Percentiles rank a stretch among this genome's conserved stretches.
phyloP scores from a whole-genome alignment of 2,329 filamentous ascomycete genomes.

The Penicillium sp. region DNA sequence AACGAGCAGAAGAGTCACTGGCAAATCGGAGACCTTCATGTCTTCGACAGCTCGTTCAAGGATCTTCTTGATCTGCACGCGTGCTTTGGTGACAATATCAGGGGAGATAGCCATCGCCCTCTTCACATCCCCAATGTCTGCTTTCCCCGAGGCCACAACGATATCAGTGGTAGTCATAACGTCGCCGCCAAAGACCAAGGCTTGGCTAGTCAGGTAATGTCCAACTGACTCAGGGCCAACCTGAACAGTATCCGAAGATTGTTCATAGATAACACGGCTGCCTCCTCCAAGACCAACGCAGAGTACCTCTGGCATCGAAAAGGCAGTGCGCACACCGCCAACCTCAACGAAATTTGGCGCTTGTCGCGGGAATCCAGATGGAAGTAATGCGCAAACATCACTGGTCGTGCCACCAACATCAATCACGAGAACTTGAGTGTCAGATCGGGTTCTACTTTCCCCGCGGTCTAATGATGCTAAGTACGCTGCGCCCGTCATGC shows the following conservation, averaged over 20 bases:
- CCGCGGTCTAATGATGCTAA: slow-evolving; percentile 19
- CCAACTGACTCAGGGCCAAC: slow-evolving; percentile 61
- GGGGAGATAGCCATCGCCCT: slow-evolving; percentile 5
- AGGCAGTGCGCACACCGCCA: slow-evolving; percentile 60
- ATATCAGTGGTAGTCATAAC: slow-evolving; percentile 57
- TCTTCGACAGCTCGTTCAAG: slow-evolving; percentile 55
- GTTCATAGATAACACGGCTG: slow-evolving; percentile 39
- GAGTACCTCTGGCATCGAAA: slow-evolving; percentile 57
- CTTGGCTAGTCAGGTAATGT: slow-evolving; percentile 49
- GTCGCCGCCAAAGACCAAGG: slow-evolving; percentile 55
- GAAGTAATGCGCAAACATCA: slow-evolving; percentile 58
- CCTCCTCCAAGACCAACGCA: slow-evolving; percentile 60
- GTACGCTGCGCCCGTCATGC: slow-evolving; percentile 52
- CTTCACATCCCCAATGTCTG: slow-evolving; percentile 24
- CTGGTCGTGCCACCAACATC: slow-evolving; percentile 64
- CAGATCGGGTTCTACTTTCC: background rate
- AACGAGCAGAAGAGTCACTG: slow-evolving; percentile 55
- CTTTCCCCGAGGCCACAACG: slow-evolving; percentile 26
- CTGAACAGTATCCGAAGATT: slow-evolving; percentile 30
- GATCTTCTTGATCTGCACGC: slow-evolving; percentile 32
- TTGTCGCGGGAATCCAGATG: slow-evolving; percentile 61
- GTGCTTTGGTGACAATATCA: background rate
- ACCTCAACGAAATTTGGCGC: slow-evolving; percentile 60
- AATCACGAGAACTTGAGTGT: slow-evolving; percentile 45
- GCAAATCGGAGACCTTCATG: slow-evolving; percentile 57